A percentile compares a stretch with the other conserved stretches of the same genome.
phyloP scores from a whole-genome alignment of 495 filamentous ascomycete genomes.

The Penicillium crystallinum region DNA sequence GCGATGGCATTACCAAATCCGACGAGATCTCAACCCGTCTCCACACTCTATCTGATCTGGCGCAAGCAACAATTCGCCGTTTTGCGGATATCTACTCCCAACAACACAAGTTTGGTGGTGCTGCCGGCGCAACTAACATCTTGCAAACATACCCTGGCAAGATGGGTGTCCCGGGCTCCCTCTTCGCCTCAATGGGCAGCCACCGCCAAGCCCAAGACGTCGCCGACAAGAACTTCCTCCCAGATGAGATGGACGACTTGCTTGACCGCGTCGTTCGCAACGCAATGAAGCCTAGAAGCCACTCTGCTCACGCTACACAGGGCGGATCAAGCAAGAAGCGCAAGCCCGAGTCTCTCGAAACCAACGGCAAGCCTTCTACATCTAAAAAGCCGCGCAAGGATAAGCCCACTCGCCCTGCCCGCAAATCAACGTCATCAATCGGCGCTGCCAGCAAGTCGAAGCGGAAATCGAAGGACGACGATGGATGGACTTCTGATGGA shows the following conservation, averaged over 20 bases:
- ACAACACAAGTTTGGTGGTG: slow-evolving; percentile 46
- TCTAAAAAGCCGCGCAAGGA: slow-evolving; percentile 45
- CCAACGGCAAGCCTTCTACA: slow-evolving; percentile 26
- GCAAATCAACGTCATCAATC: slow-evolving; percentile 35
- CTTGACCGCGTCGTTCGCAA: slow-evolving; percentile 60
- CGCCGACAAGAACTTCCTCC: slow-evolving; percentile 75
- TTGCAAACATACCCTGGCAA: slow-evolving; percentile 81
- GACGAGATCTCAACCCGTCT: slow-evolving; percentile 53
- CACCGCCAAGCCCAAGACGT: slow-evolving; percentile 78
- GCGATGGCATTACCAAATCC: slow-evolving; percentile 63
- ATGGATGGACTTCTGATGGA: slow-evolving; percentile 41
- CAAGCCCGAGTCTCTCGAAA: slow-evolving; percentile 38
- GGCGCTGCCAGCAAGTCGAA: slow-evolving; percentile 39
- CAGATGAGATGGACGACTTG: slow-evolving; percentile 73
- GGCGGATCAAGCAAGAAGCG: slow-evolving; percentile 38
- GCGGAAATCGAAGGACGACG: slow-evolving; percentile 31
- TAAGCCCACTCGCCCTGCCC: slow-evolving; percentile 25
- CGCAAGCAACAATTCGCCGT: slow-evolving; percentile 72
- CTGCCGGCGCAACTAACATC: slow-evolving; percentile 63
- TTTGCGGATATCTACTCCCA: slow-evolving; percentile 62
- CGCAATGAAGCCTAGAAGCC: slow-evolving; percentile 37
- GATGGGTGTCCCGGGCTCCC: slow-evolving; percentile 67
- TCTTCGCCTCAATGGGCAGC: slow-evolving; percentile 69
- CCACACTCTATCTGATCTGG: slow-evolving; percentile 84
- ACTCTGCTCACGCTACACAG: slow-evolving; percentile 19